phyloP scores from a whole-genome alignment of 495 filamentous ascomycete genomes.

The Aspergillus affinis region DNA sequence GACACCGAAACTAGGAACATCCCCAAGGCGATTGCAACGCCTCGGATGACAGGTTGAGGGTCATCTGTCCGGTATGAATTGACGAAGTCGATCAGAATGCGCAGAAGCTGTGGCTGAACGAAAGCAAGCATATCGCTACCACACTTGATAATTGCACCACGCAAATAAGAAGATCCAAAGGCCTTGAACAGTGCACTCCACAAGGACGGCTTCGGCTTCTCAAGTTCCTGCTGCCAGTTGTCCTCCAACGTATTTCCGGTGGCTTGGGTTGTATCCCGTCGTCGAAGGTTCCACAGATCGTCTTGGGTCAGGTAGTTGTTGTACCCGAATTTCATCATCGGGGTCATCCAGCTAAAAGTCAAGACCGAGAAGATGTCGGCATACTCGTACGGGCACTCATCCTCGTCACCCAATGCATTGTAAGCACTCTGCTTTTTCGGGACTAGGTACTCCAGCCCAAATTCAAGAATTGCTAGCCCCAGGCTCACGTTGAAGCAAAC shows the following conservation, averaged over 20 bases:
- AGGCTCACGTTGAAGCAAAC: conserved; percentile 71
- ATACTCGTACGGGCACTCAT: conserved; percentile 93
- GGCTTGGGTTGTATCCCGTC: conserved; percentile 69
- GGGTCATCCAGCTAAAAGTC: conserved; percentile 98
- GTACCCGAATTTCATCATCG: conserved; percentile 95
- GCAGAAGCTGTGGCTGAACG: conserved; percentile 86
- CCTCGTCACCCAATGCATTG: conserved; percentile 78
- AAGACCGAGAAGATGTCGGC: conserved; percentile 91
- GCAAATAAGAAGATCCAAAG: conserved; percentile 80
- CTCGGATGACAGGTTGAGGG: conserved; percentile 76
- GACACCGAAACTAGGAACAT: conserved; percentile 89
- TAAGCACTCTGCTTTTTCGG: conserved; percentile 86
- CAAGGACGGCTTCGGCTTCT: conserved; percentile 75
- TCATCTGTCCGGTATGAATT: conserved; percentile 67
- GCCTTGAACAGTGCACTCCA: conserved; percentile 88
- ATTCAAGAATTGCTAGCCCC: conserved; percentile 71
- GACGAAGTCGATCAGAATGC: conserved; percentile 81
- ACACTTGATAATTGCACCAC: conserved; percentile 80
- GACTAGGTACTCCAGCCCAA: conserved; percentile 84
- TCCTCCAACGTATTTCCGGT: conserved; percentile 67
- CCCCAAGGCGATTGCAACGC: conserved; percentile 81
- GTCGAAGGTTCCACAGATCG: conserved; percentile 91
- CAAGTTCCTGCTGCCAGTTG: conserved; percentile 75
- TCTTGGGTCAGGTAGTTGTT: conserved; percentile 90
- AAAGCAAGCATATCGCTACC: conserved; percentile 83